Percentiles rank a stretch among this genome's conserved stretches.
Conservation (phyloP, 805 yeast species). For the Candida railenensis region DNA sequence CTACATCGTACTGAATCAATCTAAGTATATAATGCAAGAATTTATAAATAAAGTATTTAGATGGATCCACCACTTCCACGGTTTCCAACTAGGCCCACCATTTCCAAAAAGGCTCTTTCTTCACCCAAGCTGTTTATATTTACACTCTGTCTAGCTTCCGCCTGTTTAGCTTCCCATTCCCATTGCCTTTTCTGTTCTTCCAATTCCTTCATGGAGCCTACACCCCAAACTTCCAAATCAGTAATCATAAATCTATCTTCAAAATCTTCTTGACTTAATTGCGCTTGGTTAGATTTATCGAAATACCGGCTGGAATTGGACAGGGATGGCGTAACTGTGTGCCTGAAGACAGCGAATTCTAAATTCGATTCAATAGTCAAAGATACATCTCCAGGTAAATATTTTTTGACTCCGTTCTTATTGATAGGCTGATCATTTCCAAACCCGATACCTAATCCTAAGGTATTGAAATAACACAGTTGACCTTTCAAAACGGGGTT, state of each 20-base stretch:
- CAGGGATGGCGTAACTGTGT: conserved; percentile 41
- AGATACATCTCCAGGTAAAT: conserved; percentile 74
- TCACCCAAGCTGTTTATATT: conserved; percentile 70
- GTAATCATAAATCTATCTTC: conserved; percentile 73
- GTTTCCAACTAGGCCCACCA: conserved; percentile 67
- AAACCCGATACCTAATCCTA: conserved; percentile 81
- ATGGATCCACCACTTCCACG: conserved; percentile 50
- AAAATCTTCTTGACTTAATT: conserved; percentile 28
- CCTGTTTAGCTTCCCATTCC: conserved; percentile 93
- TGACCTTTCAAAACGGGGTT: conserved; percentile 32
- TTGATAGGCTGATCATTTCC: conserved; percentile 67
- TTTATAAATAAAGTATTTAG: no score
- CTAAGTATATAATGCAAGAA: no score
- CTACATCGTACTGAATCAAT: not conserved
- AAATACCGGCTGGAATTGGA: conserved; percentile 23
- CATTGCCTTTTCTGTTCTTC: conserved; percentile 73
- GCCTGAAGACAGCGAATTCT: conserved; percentile 80
- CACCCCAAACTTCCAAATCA: conserved; percentile 89
- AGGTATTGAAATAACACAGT: conserved; percentile 64
- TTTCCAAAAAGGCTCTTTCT: conserved; percentile 79
- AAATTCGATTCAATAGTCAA: conserved; percentile 73
- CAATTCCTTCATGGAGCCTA: conserved; percentile 76
- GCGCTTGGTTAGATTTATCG: conserved; percentile 19
- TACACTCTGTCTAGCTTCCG: conserved; percentile 70
- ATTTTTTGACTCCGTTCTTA: conserved; percentile 45